These are phyloP conservation scores for Iberis pinnata DNA, from an alignment of 345 rosid genomes.

Conservation along the genomic window DNA sequence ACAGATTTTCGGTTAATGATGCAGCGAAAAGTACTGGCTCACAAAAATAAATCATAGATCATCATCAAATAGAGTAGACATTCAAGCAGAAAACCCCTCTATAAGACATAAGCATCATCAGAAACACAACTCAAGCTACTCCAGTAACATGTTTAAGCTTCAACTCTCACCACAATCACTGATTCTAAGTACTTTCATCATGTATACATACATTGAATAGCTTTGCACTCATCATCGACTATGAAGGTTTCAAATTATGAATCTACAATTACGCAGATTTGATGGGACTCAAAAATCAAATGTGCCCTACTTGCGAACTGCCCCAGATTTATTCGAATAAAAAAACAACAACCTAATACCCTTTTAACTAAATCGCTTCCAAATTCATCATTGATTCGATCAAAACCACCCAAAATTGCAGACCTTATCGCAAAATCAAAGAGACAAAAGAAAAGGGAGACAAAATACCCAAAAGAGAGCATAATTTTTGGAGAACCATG, in stretches of 20 bases:
- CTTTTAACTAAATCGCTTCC: not conserved
- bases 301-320: not conserved
- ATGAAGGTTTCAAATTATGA: conserved; percentile 15
- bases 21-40: conserved; percentile 1
- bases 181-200: too few species aligned
- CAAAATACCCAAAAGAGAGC: conserved; percentile 67
- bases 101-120: too few species aligned
- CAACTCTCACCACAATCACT: too few species aligned
- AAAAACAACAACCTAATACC: too few species aligned
- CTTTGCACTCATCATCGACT: too few species aligned
- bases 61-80: too few species aligned
- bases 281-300: not conserved
- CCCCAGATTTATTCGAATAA: too few species aligned
- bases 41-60: conserved; percentile 6
- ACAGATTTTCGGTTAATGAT: conserved; percentile 6
- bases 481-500: conserved; percentile 37
- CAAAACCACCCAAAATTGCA: not conserved
- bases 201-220: too few species aligned
- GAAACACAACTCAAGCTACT: too few species aligned
- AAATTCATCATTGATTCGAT: not conserved
- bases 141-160: too few species aligned
- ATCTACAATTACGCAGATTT: conserved; percentile 6
- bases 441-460: not conserved
- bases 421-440: not conserved
- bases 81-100: too few species aligned